phyloP scores from a whole-genome alignment of 352 stramenopile genomes.

The Phytophthora pluvialis region DNA sequence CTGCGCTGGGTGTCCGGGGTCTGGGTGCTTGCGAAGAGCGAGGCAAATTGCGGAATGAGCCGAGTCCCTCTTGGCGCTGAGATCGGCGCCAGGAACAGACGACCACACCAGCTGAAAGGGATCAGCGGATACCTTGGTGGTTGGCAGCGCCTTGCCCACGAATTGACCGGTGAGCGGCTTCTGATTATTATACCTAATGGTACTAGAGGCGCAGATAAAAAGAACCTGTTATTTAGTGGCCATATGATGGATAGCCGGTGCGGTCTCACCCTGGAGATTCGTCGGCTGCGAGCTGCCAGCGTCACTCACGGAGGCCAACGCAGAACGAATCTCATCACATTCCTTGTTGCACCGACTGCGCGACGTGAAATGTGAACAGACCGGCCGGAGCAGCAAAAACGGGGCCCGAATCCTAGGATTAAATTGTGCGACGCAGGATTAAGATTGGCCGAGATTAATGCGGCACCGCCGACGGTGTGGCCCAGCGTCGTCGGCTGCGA shows the following conservation, averaged over 20 bases:
- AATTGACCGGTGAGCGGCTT: conserved; percentile 8
- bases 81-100: conserved; percentile 5
- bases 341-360: conserved; percentile 10
- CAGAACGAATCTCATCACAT: conserved; percentile 23
- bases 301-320: not conserved
- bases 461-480: conserved; percentile 15
- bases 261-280: conserved; percentile 21
- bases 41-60: conserved; percentile 36
- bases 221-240: conserved; percentile 13
- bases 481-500: not conserved
- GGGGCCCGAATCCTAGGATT: conserved; percentile 13
- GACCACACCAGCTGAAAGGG: conserved; percentile 9
- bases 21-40: conserved; percentile 11
- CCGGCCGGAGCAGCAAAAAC: conserved; percentile 13
- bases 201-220: conserved; percentile 29
- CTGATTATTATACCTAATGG: conserved; percentile 40
- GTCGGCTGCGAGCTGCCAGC: not conserved
- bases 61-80: not conserved
- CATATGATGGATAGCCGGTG: conserved; percentile 23
- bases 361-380: conserved; percentile 27
- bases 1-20: not conserved
- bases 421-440: conserved; percentile 1
- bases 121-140: conserved; percentile 17
- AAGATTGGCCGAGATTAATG: conserved; percentile 16
- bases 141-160: conserved; percentile 22